Conservation (phyloP, 1,284 basidiomycete species). For the Apiotrichum montevideense region DNA sequence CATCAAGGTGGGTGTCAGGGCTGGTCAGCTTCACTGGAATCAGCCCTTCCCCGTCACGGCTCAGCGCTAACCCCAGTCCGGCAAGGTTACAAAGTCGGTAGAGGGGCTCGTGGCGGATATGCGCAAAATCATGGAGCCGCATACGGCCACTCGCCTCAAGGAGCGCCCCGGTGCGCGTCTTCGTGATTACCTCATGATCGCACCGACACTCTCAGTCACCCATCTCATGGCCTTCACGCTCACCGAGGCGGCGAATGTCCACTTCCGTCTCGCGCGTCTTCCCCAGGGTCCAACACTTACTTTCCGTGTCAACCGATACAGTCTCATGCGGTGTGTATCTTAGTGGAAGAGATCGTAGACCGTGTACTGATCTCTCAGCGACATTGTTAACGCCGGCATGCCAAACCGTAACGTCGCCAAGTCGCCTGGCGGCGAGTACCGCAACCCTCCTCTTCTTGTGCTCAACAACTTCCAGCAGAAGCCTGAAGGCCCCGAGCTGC, state of each 20-base stretch:
- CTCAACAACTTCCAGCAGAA: conserved; percentile 50
- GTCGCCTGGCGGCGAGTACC: conserved; percentile 44
- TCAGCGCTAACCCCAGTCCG: conserved; percentile 52
- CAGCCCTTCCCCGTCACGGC: too few species aligned
- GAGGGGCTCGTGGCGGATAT: conserved; percentile 84
- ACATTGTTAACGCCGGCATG: conserved; percentile 11
- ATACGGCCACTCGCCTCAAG: conserved; percentile 83
- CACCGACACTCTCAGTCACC: conserved; percentile 82
- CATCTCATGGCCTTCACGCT: conserved; percentile 90
- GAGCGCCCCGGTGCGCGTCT: conserved; percentile 88
- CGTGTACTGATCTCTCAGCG: conserved; percentile 6
- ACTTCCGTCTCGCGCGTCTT: conserved; percentile 78
- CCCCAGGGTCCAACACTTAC: conserved; percentile 89
- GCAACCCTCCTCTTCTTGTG: conserved; percentile 49
- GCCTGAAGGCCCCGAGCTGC: conserved; percentile 43
- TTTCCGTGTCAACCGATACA: conserved; percentile 88
- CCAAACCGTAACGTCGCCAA: conserved; percentile 42
- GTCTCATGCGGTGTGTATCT: conserved; percentile 60
- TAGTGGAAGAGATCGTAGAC: too few species aligned
- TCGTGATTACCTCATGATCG: conserved; percentile 90
- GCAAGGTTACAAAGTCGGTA: conserved; percentile 81
- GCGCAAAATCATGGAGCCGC: conserved; percentile 94
- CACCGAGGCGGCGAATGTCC: conserved; percentile 71
- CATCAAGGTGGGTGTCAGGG: conserved; percentile 58
- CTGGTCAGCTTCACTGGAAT: background rate